Conservation (phyloP, 2,329 filamentous ascomycete genomes). For the Colletotrichum truncatum region DNA sequence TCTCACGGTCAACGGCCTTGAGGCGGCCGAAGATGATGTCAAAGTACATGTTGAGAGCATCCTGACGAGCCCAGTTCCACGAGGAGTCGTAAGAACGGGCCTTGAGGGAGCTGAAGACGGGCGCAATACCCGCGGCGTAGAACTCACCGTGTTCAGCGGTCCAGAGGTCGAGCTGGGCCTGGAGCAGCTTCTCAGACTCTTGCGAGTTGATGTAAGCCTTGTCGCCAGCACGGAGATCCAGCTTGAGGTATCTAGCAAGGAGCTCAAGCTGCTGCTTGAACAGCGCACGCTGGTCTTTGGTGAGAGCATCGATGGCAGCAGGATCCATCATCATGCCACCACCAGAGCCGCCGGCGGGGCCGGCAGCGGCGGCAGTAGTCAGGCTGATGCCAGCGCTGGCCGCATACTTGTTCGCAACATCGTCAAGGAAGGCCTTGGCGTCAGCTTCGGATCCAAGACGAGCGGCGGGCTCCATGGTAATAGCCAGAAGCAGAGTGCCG, state of each 20-base stretch:
- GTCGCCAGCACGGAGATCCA: conserved; percentile 95
- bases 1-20: conserved; percentile 93
- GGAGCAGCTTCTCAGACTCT: conserved; percentile 86
- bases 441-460: conserved; percentile 91
- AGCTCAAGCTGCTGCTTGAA: conserved; percentile 99
- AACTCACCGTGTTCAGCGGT: conserved; percentile 94
- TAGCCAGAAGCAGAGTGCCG: conserved; percentile 84
- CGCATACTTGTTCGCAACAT: conserved; percentile 90
- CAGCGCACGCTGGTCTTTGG: conserved; percentile 92
- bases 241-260: conserved; percentile 94
- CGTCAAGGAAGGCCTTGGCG: conserved; percentile 91
- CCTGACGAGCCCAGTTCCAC: conserved; percentile 99
- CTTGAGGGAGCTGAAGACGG: conserved; percentile 92
- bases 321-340: conserved; percentile 99
- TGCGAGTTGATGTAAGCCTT: conserved; percentile 89
- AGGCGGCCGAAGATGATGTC: conserved; percentile 98
- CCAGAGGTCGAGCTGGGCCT: conserved; percentile 95
- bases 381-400: conserved; percentile 83
- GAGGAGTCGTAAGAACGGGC: conserved; percentile 97
- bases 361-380: conserved; percentile 78
- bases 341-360: conserved; percentile 73
- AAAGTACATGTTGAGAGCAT: conserved; percentile 98
- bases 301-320: conserved; percentile 93
- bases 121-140: conserved; percentile 94
- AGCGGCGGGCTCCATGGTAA: conserved; percentile 91